Percentiles rank a stretch among this genome's conserved stretches.
Evolutionary conservation across 164 flowering plant species (phyloP).

Genomic region (Stephania cephalantha): DNA sequence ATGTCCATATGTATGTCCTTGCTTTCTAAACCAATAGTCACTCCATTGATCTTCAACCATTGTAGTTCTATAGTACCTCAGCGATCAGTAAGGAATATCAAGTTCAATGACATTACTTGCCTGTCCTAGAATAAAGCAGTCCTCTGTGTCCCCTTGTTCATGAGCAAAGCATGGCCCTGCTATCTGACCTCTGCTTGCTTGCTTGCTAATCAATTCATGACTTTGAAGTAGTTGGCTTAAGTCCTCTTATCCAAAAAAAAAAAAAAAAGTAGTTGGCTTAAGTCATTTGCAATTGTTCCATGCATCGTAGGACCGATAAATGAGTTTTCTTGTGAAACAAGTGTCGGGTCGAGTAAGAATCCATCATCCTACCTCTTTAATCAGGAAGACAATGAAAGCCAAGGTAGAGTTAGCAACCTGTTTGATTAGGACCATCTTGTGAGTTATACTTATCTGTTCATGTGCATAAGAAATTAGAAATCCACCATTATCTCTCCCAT

Average conservation of each 20-base stretch:
- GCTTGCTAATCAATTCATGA: neutral
- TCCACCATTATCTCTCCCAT: slow-evolving; percentile 14
- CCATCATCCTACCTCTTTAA: neutral
- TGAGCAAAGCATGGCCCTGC: neutral
- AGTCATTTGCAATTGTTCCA: neutral
- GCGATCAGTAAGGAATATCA: neutral
- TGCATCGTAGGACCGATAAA: neutral
- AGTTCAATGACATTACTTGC: neutral
- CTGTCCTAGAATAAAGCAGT: neutral
- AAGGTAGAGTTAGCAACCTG: neutral
- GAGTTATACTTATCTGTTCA: neutral
- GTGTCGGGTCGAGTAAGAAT: neutral
- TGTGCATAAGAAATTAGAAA: slow-evolving; percentile 6
- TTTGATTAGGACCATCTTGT: neutral
- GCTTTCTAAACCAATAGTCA: neutral
- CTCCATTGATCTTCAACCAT: neutral
- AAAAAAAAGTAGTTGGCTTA: neutral
- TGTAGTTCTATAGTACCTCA: neutral
- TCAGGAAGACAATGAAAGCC: neutral
- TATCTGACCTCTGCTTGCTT: neutral
- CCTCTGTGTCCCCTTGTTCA: slow-evolving; percentile 1
- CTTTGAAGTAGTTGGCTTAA: neutral
- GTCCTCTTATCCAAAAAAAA: neutral
- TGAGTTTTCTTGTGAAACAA: neutral
- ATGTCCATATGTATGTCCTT: neutral